Base-by-base conservation (phyloP, 1,284 basidiomycete genomes). In the Leccinum solheimii region DNA sequence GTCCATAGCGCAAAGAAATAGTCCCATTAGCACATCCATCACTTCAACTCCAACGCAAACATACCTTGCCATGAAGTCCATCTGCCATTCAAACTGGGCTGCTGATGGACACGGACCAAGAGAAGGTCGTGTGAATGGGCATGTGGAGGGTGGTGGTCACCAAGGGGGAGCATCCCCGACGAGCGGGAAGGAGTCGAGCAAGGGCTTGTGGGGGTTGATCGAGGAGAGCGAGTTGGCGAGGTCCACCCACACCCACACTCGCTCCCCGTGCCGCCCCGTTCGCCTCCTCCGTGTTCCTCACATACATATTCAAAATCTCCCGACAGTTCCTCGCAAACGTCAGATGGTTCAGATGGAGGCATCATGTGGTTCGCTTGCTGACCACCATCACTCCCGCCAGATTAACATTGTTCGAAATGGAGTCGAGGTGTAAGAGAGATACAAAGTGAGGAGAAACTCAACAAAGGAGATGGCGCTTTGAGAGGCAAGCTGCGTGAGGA, bases 361-460 rank as follows among this genome's bases (percentile, higher is more conserved):
- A 98, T 87, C 19, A 87, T 83, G 58, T 86, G 83, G 71, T 98
- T 99, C 53, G 80, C 83, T 72, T 90, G 51, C 87, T 90, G 14
- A 98, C 83, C 0, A 96, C 96, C 85, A 98, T 90, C 6, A 98
- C 92, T 14, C 94, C 95, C 0, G 95, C 95, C 36, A 96, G 83
- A 68, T 94, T 94, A 45, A 98, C 80, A 5, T 81, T 79, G 73
- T 96, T 96, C 68, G 83, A 77, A 0, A 93, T 95, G 32, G 95
- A 78, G 75, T 95, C 94, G 54, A 98, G 86, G 75, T 98, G 95
- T 1, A 98, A 81, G 5, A 98, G 81, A 0, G 90, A 91, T 30
- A 83, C 84, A 1, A 92, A 90, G 95, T 34, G 32, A 13, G 95
- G 3, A 98, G 82, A 78, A 97, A 98, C 76, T 98, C 96, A 5